A percentile compares a stretch with the other conserved stretches of the same genome.
Evolutionary conservation across 2,329 filamentous ascomycete genomes (phyloP).

Genomic region (Epichloe festucae): DNA sequence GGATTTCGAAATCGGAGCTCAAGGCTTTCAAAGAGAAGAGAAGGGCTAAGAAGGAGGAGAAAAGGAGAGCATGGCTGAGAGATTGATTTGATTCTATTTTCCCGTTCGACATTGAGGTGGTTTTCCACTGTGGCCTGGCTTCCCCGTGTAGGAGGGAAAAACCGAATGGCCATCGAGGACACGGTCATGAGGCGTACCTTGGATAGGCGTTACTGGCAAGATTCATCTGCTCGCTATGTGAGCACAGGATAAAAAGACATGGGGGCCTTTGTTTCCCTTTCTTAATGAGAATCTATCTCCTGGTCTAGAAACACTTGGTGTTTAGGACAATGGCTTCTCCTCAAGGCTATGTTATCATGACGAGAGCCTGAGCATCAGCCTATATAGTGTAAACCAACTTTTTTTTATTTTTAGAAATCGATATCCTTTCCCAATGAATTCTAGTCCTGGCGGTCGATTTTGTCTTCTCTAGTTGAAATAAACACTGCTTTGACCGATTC

Average conservation of each 20-base stretch:
- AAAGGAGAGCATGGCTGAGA: conserved; percentile 77
- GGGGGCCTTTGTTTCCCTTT: no score
- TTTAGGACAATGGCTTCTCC: background rate
- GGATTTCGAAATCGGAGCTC: conserved; percentile 71
- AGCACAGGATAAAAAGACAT: no score
- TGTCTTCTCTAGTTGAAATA: no score
- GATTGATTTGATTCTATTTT: conserved; percentile 29
- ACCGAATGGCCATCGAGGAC: background rate
- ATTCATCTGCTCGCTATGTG: background rate
- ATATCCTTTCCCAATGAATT: background rate
- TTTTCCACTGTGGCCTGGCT: background rate
- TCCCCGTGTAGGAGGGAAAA: background rate
- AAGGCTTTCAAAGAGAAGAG: conserved; percentile 88
- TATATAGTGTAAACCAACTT: background rate
- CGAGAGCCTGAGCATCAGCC: background rate
- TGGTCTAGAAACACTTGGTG: no score
- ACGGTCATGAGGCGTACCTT: background rate
- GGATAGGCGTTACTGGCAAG: background rate
- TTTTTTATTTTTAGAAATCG: background rate
- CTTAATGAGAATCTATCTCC: no score
- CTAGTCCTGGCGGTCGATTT: no score
- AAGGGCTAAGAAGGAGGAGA: conserved; percentile 83
- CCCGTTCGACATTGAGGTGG: background rate
- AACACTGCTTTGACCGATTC: no score
- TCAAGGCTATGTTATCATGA: background rate